phyloP scores from a whole-genome alignment of 2,329 filamentous ascomycete species.

The Pseudogymnoascus sp. region DNA sequence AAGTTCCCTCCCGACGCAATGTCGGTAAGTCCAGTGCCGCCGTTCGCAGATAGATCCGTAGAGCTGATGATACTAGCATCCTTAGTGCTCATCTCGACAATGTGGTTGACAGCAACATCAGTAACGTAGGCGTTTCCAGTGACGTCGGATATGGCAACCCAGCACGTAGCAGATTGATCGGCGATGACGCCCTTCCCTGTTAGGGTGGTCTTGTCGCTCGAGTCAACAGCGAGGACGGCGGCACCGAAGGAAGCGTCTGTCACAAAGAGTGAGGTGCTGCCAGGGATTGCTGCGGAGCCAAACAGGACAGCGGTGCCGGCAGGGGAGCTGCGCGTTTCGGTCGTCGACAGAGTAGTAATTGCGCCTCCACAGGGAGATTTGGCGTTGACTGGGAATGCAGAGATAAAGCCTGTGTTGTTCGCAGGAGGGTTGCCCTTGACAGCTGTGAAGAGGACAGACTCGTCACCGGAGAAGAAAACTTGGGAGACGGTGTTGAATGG shows the following conservation, averaged over 20 bases:
- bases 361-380: background rate
- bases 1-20: constrained; percentile 45
- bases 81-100: constrained; percentile 48
- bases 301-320: constrained; percentile 51
- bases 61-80: constrained; percentile 41
- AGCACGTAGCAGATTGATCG: constrained; percentile 52
- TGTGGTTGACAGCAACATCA: constrained; percentile 43
- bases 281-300: constrained; percentile 42
- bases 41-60: constrained; percentile 36
- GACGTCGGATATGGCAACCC: constrained; percentile 43
- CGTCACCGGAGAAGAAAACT: constrained; percentile 50
- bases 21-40: constrained; percentile 50
- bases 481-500: constrained; percentile 55
- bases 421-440: constrained; percentile 52
- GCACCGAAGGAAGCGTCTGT: constrained; percentile 54
- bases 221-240: constrained; percentile 37
- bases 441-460: constrained; percentile 44
- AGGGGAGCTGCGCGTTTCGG: constrained; percentile 37
- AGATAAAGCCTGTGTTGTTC: constrained; percentile 52
- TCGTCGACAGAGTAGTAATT: constrained; percentile 16
- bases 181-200: constrained; percentile 36
- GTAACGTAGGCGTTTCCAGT: constrained; percentile 51
- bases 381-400: constrained; percentile 39
- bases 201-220: constrained; percentile 30
- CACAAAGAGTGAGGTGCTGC: constrained; percentile 37